These are phyloP conservation scores for Thymus mandschuricus DNA, from an alignment of 257 asterid species.

Conservation along the genomic window DNA sequence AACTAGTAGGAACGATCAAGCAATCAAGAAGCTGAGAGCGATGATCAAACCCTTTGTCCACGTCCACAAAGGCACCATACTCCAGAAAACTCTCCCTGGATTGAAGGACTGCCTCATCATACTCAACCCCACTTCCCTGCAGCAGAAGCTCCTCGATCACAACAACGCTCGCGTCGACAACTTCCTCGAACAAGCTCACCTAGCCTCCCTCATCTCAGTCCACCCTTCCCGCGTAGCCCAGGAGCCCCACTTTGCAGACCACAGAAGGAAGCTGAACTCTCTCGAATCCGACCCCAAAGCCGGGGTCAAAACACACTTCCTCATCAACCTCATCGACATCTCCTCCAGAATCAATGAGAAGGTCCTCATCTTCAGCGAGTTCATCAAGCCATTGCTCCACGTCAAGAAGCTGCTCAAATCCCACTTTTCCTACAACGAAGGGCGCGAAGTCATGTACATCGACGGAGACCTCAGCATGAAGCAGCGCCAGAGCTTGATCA, in stretches of 20 bases:
- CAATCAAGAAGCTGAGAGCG: constrained; percentile 44
- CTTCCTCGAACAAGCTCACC: too few species aligned
- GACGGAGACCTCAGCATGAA: constrained; percentile 45
- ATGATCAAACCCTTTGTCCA: constrained; percentile 73
- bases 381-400: constrained; percentile 51
- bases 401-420: constrained; percentile 44
- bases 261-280: too few species aligned
- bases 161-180: too few species aligned
- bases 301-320: constrained; percentile 48
- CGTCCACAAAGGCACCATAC: constrained; percentile 56
- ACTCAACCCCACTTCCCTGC: too few species aligned
- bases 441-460: constrained; percentile 65
- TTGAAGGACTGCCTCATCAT: too few species aligned
- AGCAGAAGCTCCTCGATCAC: too few species aligned
- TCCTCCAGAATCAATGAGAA: constrained; percentile 44
- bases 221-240: too few species aligned
- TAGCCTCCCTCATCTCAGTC: too few species aligned
- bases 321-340: constrained; percentile 51
- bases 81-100: constrained; percentile 15
- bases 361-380: constrained; percentile 67
- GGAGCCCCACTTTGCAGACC: too few species aligned
- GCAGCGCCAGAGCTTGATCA: constrained; percentile 53
- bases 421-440: constrained; percentile 57
- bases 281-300: too few species aligned
- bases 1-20: constrained; percentile 8